Evolutionary conservation across 768 basidiomycete species (phyloP).

Genomic region (Hortiboletus campestris): DNA sequence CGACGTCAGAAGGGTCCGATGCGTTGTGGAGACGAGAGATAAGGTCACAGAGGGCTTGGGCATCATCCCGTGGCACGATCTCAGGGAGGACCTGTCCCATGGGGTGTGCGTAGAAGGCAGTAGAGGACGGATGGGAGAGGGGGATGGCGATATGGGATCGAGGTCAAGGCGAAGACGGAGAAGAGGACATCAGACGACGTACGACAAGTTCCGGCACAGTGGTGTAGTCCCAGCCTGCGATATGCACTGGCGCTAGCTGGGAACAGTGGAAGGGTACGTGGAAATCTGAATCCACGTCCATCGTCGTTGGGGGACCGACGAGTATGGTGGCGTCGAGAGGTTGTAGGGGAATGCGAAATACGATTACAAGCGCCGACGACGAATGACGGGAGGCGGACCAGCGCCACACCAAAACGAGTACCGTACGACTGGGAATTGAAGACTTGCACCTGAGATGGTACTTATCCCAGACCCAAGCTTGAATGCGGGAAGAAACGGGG

Average conservation of each 20-base stretch:
- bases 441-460: not conserved
- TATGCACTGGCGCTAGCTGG: conserved; percentile 28
- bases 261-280: conserved; percentile 29
- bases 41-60: conserved; percentile 18
- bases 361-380: not conserved
- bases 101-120: too few relatives aligned
- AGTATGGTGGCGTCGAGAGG: not conserved
- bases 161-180: not conserved
- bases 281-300: conserved; percentile 24
- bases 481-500: conserved; percentile 11
- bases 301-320: not conserved
- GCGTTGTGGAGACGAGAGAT: conserved; percentile 16
- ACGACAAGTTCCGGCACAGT: conserved; percentile 27
- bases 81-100: conserved; percentile 20
- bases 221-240: conserved; percentile 30
- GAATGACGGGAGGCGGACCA: not conserved
- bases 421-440: not conserved
- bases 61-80: conserved; percentile 23
- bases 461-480: not conserved
- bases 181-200: conserved; percentile 8
- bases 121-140: not conserved
- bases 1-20: conserved; percentile 12
- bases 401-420: not conserved
- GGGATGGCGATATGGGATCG: conserved; percentile 1
- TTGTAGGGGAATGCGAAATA: not conserved